Evolutionary conservation across 805 yeast genomes (phyloP), one percentile per base, ranked within the genome.

Genomic region (Candida silvicultrix): DNA sequence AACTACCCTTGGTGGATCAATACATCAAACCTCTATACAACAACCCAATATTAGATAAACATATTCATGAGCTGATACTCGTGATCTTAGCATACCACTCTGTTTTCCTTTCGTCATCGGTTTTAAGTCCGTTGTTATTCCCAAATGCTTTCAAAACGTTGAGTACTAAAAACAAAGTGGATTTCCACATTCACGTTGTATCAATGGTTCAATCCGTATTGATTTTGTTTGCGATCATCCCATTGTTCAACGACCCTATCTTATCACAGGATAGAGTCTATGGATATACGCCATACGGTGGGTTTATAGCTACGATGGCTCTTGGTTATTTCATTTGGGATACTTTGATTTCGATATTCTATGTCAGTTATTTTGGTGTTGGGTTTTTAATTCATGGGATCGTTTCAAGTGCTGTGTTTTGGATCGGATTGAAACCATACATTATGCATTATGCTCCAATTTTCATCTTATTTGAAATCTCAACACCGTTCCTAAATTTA

Each of bases 311-410:
- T 14, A 71, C 92, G 2, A 60, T 79, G 50, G 81, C 92, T 2
- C 56, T 71, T 14, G 96, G 95, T 2, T 89, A 89, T 67, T 89
- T 89, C 59, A 51, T 84, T n/a, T 89, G 96, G 96, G 96, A 89
- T 64, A 53, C 80, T 23, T 60, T 69, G 39, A 79, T 85, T 52
- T 85, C 94, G 51, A 20, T 77, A 10, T 62, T 63, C 42, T 74
- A 83, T 64, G 75, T 70, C 52, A 63, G 70, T 28, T 62, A 78
- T 50, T 88, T 85, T 63, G 96, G 96, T 1, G 45, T 74, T 18
- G 85, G 87, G 29, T 89, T 85, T 62, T 69, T 85, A 42, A 66
- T 85, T 50, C 96, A 89, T 58, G 96, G 90, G 0, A 55, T 79
- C 38, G 85, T 88, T 3, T 88, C 95, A 0, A 63, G 85, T 46